These are phyloP conservation scores for Rachicladosporium sp. DNA, from an alignment of 2,329 filamentous ascomycete genomes.

Conservation along the genomic window DNA sequence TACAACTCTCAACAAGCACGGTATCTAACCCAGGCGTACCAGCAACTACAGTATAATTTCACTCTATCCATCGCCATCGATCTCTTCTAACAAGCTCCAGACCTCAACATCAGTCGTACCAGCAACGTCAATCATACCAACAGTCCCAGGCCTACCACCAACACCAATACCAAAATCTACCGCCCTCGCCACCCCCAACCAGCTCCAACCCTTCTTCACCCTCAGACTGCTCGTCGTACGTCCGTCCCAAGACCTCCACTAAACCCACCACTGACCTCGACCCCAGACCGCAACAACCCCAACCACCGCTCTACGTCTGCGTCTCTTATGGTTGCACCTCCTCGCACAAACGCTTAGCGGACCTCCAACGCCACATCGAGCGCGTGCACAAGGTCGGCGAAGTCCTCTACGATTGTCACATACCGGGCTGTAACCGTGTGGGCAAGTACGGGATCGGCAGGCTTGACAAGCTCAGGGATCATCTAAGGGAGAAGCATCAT, in stretches of 20 bases:
- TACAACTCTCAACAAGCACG: too few species aligned
- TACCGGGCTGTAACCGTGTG: slow-evolving; percentile 27
- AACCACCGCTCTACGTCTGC: not conserved
- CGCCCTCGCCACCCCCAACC: not conserved
- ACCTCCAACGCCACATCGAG: slow-evolving; percentile 34
- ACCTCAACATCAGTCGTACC: too few species aligned
- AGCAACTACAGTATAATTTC: too few species aligned
- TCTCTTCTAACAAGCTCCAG: too few species aligned
- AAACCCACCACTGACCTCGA: not conserved
- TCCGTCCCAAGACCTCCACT: not conserved
- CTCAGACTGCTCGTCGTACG: too few species aligned
- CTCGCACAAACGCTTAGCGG: slow-evolving; percentile 33
- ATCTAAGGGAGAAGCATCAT: slow-evolving; percentile 41
- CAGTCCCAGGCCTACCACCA: not conserved
- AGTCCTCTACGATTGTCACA: slow-evolving; percentile 30
- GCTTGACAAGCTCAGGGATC: slow-evolving; percentile 43
- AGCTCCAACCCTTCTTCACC: not conserved
- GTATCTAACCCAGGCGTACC: too few species aligned
- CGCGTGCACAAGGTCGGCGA: slow-evolving; percentile 31
- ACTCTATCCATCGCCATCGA: too few species aligned
- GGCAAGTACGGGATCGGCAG: slow-evolving; percentile 41
- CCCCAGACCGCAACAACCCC: not conserved
- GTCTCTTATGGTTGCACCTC: not conserved
- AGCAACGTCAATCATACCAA: not conserved
- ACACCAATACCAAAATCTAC: not conserved